Evolutionary conservation across 2,329 filamentous ascomycete species (phyloP).

Genomic region (Alternaria triticimaculans): DNA sequence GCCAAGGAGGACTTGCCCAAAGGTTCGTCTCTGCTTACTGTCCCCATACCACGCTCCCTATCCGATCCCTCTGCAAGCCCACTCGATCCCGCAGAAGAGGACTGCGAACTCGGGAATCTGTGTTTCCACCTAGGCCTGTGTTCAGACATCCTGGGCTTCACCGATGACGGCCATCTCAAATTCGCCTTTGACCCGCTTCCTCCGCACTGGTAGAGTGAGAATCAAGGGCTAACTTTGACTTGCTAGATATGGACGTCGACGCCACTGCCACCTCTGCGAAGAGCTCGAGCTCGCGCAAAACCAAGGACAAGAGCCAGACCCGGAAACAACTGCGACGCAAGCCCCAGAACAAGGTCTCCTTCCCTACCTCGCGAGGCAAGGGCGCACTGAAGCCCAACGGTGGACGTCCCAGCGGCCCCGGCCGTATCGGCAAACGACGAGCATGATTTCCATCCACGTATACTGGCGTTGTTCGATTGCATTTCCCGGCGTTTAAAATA

Average conservation of each 20-base stretch:
- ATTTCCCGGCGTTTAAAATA: conserved; percentile 35
- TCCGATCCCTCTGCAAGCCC: conserved; percentile 15
- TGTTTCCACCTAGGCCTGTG: conserved; percentile 49
- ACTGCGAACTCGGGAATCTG: conserved; percentile 38
- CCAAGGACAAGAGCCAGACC: conserved; percentile 41
- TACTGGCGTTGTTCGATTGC: conserved; percentile 28
- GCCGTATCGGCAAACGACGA: conserved; percentile 36
- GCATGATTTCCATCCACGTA: conserved; percentile 23
- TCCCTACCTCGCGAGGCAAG: conserved; percentile 43
- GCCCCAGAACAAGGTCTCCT: conserved; percentile 49
- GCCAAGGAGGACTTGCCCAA: conserved; percentile 37
- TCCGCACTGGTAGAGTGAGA: conserved; percentile 37
- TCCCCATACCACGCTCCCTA: conserved; percentile 37
- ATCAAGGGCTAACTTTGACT: conserved; percentile 43
- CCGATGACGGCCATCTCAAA: conserved; percentile 40
- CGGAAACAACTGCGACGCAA: conserved; percentile 49
- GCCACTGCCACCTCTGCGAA: conserved; percentile 25
- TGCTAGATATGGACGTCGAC: conserved; percentile 51
- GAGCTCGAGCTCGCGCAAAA: conserved; percentile 35
- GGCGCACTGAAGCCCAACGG: conserved; percentile 44
- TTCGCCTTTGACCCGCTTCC: conserved; percentile 48
- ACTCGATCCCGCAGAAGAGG: conserved; percentile 20
- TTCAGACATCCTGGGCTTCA: conserved; percentile 50
- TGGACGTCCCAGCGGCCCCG: conserved; percentile 22
- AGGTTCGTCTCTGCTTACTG: conserved; percentile 42